A percentile compares a stretch with the other conserved stretches of the same genome.
phyloP scores from a whole-genome alignment of 2,329 filamentous ascomycete species.

The Clonostachys rhizophaga region DNA sequence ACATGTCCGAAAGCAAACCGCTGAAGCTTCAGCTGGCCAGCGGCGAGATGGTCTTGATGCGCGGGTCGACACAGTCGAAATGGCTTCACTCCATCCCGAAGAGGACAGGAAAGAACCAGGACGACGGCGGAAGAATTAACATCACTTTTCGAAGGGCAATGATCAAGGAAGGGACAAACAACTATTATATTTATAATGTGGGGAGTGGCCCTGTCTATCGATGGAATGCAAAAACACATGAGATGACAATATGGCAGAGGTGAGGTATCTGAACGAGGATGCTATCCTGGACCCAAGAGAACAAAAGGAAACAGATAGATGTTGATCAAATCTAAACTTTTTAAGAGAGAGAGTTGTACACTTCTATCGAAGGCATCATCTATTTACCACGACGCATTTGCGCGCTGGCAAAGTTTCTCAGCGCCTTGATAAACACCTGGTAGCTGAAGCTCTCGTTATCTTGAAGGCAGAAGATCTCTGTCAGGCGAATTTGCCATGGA shows the following conservation, averaged over 20 bases:
- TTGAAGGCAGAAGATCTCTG: constrained; percentile 80
- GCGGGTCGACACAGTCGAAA: constrained; percentile 66
- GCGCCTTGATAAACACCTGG: constrained; percentile 81
- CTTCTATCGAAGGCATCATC: too few species aligned
- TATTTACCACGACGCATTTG: constrained; percentile 81
- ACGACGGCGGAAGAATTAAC: constrained; percentile 64
- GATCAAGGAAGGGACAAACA: constrained; percentile 69
- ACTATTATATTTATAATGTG: constrained; percentile 83
- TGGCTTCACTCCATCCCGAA: constrained; percentile 81
- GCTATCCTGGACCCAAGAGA: constrained; percentile 1
- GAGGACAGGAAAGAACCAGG: constrained; percentile 57
- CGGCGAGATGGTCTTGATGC: constrained; percentile 79
- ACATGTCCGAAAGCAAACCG: constrained; percentile 20
- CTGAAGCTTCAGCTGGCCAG: constrained; percentile 51
- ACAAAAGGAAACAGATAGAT: neutral
- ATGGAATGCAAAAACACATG: constrained; percentile 55
- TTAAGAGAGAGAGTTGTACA: too few species aligned
- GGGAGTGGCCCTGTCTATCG: constrained; percentile 63
- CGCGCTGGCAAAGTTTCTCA: constrained; percentile 80
- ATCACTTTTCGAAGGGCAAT: constrained; percentile 74
- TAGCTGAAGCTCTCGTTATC: constrained; percentile 86
- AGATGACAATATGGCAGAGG: constrained; percentile 38
- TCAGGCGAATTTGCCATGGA: constrained; percentile 92
- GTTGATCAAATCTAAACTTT: too few species aligned
- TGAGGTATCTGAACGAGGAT: constrained; percentile 11